Evolutionary conservation across 768 basidiomycete species (phyloP), one percentile per base, ranked within the genome.

Genomic region (Mycena vulgaris): DNA sequence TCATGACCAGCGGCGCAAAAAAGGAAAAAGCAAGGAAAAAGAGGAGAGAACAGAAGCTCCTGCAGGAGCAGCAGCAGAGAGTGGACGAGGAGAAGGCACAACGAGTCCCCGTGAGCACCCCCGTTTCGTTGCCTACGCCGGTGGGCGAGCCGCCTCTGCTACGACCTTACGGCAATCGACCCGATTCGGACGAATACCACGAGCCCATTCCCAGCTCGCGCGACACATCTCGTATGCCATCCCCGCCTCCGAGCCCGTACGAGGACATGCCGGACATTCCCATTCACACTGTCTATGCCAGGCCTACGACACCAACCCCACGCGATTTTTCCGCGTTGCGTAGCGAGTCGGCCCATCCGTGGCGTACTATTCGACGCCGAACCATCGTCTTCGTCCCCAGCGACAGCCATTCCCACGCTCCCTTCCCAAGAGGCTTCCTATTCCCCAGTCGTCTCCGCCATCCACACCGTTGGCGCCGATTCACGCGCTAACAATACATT

Each of bases 1-100:
- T 56, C 55, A 56, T 56, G 55, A 56, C 55, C 35, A 56, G 55
- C 55, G 55, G 55, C 25, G 35, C 57, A 8, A 59, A 59, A 25
- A 59, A 39, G 57, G 57, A 59, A 59, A 56, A 39, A 16, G 55
- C 55, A 17, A 59, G 28, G 35, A 56, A 31, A 52, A 52, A 52
- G 51, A 21, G 16, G 33, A 56, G 55, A 56, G 55, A 8, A 37
- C 39, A 59, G 57, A 59, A 45, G 57, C 57, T 59, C 57, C 14
- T 61, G 53, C 37, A 51, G 25, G 49, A 48, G 14, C 23, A 51
- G 61, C 47, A 28, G 45, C 31, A 51, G 48, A 27, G 45, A 61
- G 31, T 35, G 3, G 61, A 63, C 35, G 49, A 39, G 35, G 61
- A 63, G 23, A 39, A 14, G 25, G 35, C 49, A 35, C 49, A 39